Evolutionary conservation across 441 rosid genomes (phyloP).

Genomic region (Populus hybrid): DNA sequence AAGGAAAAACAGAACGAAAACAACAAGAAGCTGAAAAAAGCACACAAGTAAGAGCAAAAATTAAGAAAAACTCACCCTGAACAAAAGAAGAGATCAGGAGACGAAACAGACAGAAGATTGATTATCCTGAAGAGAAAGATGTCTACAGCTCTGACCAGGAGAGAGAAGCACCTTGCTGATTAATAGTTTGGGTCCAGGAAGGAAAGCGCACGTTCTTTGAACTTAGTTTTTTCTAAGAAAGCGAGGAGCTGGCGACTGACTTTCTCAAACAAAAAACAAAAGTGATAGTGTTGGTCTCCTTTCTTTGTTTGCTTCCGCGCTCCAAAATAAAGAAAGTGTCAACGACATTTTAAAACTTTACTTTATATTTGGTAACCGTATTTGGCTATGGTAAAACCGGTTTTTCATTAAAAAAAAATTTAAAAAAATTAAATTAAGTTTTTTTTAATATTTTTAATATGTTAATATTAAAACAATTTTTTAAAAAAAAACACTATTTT

Average conservation of each 20-base stretch:
- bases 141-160: neutral
- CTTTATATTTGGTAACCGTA: no score
- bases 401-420: no score
- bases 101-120: neutral
- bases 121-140: neutral
- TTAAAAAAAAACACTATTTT: no score
- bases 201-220: constrained; percentile 10
- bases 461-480: no score
- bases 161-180: neutral
- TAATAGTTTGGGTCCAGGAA: constrained; percentile 3
- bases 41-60: no score
- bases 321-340: no score
- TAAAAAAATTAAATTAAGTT: no score
- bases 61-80: neutral
- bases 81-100: neutral
- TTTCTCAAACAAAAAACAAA: neutral
- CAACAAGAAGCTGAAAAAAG: neutral
- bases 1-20: neutral
- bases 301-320: no score
- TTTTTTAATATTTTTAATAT: no score
- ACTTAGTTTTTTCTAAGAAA: neutral
- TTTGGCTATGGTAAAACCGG: no score
- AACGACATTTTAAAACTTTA: no score
- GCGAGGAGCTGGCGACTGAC: neutral
- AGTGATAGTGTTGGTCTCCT: no score